phyloP scores from a whole-genome alignment of 2,329 filamentous ascomycete species.

The Aspergillus calidoustus region DNA sequence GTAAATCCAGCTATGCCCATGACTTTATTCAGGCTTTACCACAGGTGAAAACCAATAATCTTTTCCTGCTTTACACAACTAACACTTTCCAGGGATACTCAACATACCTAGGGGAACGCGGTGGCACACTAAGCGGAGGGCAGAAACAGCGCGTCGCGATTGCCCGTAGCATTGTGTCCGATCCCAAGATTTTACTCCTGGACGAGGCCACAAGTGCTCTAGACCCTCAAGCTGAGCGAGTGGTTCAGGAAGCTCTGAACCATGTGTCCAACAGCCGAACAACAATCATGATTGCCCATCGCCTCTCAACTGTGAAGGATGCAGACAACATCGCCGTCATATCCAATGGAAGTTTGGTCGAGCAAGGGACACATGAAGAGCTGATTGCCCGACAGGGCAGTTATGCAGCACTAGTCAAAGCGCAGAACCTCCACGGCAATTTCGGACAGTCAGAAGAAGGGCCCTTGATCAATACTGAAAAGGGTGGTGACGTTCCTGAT shows the following conservation, averaged over 20 bases:
- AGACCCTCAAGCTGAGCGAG: conserved; percentile 91
- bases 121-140: conserved; percentile 88
- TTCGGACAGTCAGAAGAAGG: neutral
- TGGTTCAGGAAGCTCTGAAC: conserved; percentile 91
- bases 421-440: conserved; percentile 58
- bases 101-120: conserved; percentile 90
- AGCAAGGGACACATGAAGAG: conserved; percentile 86
- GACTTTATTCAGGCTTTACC: conserved; percentile 84
- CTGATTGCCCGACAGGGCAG: conserved; percentile 72
- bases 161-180: conserved; percentile 84
- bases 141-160: conserved; percentile 98
- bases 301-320: conserved; percentile 89
- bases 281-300: conserved; percentile 94
- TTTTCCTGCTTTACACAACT: neutral
- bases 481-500: conserved; percentile 31
- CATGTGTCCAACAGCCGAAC: conserved; percentile 83
- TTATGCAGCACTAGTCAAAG: conserved; percentile 84
- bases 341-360: conserved; percentile 77
- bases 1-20: conserved; percentile 89
- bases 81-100: conserved; percentile 72
- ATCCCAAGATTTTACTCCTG: conserved; percentile 87
- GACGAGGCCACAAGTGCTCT: conserved; percentile 94
- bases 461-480: neutral
- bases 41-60: neutral
- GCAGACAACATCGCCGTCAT: conserved; percentile 97